phyloP scores from a whole-genome alignment of 2,329 filamentous ascomycete species.

The Grosmannia huntii region DNA sequence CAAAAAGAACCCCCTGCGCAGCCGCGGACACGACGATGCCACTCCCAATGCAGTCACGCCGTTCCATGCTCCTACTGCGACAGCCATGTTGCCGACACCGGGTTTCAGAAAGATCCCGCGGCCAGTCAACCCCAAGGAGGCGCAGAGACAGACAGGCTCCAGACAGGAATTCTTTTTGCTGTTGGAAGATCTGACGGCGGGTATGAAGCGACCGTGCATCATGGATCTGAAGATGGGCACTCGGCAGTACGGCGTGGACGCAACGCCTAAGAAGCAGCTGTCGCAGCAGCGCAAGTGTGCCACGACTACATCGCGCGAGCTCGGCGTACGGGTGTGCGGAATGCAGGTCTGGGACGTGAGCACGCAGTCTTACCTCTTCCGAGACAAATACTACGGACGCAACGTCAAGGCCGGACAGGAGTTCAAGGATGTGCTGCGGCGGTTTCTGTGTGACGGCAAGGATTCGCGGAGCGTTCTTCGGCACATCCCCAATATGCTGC shows the following conservation, averaged over 20 bases:
- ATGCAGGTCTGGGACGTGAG: slow-evolving; percentile 91
- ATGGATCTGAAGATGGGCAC: slow-evolving; percentile 99
- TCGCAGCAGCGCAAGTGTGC: slow-evolving; percentile 91
- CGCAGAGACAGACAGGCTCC: slow-evolving; percentile 46
- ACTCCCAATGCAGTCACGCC: neutral
- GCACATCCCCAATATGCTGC: slow-evolving; percentile 77
- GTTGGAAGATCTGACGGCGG: slow-evolving; percentile 86
- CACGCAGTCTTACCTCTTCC: slow-evolving; percentile 77
- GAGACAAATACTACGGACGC: slow-evolving; percentile 95
- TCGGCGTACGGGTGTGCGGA: slow-evolving; percentile 88
- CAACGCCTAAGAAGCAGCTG: slow-evolving; percentile 78
- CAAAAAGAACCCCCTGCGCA: slow-evolving; percentile 3
- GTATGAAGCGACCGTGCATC: slow-evolving; percentile 93
- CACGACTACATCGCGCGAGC: slow-evolving; percentile 76
- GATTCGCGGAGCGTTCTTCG: slow-evolving; percentile 67
- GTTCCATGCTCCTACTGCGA: neutral
- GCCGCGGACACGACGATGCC: neutral
- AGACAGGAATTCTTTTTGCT: slow-evolving; percentile 88
- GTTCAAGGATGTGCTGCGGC: slow-evolving; percentile 76
- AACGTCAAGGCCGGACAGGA: slow-evolving; percentile 75
- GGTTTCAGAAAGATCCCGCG: slow-evolving; percentile 33
- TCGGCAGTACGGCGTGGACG: slow-evolving; percentile 89
- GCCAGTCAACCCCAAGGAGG: slow-evolving; percentile 66
- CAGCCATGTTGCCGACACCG: slow-evolving; percentile 15
- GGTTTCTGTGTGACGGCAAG: slow-evolving; percentile 83